Conservation (phyloP, 78 protist species). For the Creolimax fragrantissima region DNA sequence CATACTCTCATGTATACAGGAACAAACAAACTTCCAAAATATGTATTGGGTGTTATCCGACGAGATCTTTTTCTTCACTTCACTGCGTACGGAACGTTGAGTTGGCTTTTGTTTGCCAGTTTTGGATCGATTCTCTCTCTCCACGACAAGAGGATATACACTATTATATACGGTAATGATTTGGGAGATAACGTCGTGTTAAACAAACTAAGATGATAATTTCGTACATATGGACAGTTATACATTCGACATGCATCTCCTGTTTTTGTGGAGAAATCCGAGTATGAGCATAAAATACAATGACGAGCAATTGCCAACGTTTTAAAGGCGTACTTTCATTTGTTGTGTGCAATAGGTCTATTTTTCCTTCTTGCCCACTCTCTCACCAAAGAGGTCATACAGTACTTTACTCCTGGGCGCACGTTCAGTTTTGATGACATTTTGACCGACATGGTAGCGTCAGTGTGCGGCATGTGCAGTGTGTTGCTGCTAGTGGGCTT, state of each 20-base stretch:
- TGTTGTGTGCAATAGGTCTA: neutral
- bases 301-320: neutral
- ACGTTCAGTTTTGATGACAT: neutral
- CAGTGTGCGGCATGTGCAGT: neutral
- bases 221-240: neutral
- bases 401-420: neutral
- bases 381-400: neutral
- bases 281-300: no score
- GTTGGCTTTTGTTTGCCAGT: neutral
- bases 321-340: neutral
- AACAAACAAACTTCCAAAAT: neutral
- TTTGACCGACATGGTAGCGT: neutral
- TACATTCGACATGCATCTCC: neutral
- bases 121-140: neutral
- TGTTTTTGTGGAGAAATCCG: neutral
- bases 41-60: neutral
- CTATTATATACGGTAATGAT: neutral
- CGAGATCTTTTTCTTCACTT: neutral
- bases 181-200: neutral
- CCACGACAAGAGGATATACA: neutral
- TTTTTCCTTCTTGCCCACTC: neutral
- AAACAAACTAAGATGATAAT: neutral
- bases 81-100: neutral
- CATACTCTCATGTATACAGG: neutral
- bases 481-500: no score